phyloP scores from a whole-genome alignment of 192 early-diverging fungal genomes.

The Coemansia asiatica region DNA sequence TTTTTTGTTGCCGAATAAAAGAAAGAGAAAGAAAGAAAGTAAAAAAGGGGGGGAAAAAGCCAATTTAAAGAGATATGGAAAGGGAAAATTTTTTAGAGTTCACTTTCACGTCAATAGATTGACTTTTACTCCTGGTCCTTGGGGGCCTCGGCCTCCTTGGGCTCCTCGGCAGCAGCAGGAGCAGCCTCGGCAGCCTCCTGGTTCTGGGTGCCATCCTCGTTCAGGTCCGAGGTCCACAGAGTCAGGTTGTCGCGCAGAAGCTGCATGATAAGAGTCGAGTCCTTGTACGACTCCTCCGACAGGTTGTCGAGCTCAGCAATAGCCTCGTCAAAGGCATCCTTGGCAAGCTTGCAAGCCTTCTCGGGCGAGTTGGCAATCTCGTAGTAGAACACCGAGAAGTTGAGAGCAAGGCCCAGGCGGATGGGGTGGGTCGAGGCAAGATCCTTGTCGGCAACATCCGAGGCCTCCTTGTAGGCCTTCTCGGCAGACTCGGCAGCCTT shows the following conservation, averaged over 20 bases:
- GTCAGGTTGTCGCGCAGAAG: conserved; percentile 98
- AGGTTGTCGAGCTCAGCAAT: conserved; percentile 99
- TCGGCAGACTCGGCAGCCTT: conserved; percentile 80
- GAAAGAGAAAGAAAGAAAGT: neutral
- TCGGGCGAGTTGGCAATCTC: conserved; percentile 98
- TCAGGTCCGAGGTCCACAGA: conserved; percentile 96
- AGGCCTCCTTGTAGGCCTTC: conserved; percentile 93
- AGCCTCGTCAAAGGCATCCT: conserved; percentile 90
- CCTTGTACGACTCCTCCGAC: conserved; percentile 99
- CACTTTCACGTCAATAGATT: neutral
- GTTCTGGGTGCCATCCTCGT: conserved; percentile 32
- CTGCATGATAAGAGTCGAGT: conserved; percentile 99
- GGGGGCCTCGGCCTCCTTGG: conserved; percentile 28
- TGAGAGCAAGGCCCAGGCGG: conserved; percentile 94
- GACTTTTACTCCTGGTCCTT: conserved; percentile 35
- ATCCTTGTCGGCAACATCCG: conserved; percentile 91
- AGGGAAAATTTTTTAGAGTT: conserved; percentile 9
- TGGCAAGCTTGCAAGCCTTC: conserved; percentile 93
- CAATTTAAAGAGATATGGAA: neutral
- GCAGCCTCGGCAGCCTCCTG: conserved; percentile 29
- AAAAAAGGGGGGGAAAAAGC: neutral
- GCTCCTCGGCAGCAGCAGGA: conserved; percentile 20
- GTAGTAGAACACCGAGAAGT: conserved; percentile 99
- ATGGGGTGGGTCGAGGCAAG: conserved; percentile 98
- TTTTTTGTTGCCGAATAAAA: neutral